These are phyloP conservation scores for Thalia dealbata DNA, from an alignment of 176 grass and related monocot species.

Conservation along the genomic window DNA sequence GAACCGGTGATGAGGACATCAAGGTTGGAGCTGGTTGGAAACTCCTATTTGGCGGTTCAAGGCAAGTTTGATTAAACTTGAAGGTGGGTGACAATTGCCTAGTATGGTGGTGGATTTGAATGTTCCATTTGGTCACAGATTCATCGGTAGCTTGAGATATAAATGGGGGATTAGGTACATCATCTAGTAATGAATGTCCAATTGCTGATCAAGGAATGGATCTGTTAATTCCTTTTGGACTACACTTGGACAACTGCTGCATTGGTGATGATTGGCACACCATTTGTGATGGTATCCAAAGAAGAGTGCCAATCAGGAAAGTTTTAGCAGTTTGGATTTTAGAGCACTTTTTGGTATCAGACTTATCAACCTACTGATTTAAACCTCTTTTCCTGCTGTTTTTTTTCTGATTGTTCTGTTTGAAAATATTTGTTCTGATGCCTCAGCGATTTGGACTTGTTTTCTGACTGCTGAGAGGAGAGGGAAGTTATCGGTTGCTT, in stretches of 20 bases:
- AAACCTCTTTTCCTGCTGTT: not conserved
- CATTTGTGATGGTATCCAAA: too few relatives aligned
- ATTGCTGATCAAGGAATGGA: too few relatives aligned
- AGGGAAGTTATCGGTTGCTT: not conserved
- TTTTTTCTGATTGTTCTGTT: not conserved
- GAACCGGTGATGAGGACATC: too few relatives aligned
- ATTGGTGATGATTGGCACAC: too few relatives aligned
- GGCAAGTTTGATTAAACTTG: not conserved
- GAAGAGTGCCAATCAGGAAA: too few relatives aligned
- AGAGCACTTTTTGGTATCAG: not conserved
- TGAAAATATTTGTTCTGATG: slow-evolving; percentile 3
- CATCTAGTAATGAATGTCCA: too few relatives aligned
- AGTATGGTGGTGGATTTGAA: not conserved
- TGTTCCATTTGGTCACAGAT: not conserved
- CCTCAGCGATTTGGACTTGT: slow-evolving; percentile 1
- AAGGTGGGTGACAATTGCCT: not conserved
- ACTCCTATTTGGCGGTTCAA: not conserved
- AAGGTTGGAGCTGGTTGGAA: not conserved
- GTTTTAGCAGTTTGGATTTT: too few relatives aligned
- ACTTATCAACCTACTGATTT: not conserved
- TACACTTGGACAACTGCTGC: too few relatives aligned
- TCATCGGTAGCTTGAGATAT: not conserved
- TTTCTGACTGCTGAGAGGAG: not conserved
- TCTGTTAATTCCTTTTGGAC: too few relatives aligned
- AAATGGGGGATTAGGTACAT: too few relatives aligned